Evolutionary conservation across 169 alveolate genomes (phyloP), one percentile per base, ranked within the genome.

Genomic region (Babesia divergens): DNA sequence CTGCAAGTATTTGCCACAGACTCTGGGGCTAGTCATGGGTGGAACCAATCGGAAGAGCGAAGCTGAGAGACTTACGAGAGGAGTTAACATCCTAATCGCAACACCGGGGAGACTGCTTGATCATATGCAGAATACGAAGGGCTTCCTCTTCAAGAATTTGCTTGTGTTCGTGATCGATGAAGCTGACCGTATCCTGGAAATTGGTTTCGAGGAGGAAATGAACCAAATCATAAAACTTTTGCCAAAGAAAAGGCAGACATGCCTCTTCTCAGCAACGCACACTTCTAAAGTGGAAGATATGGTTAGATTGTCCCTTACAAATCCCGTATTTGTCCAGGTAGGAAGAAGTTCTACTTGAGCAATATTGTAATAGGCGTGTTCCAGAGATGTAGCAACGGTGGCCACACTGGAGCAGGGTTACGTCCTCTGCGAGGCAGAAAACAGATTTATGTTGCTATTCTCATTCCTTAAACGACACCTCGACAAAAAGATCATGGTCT

Each of bases 201-300:
- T 96, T 46, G 99, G 99, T n/a, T 98, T 97, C 84, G 99, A 98
- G 86, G 99, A 96, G 82, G 99, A 98, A 89, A 91, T 98, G 97
- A 97, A 96, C 76, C 93, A 95, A 89, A 98, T 98, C 47, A 86
- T 97, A 44, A 94, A 94, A 83, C 74, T 96, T 46, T 72, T 98
- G 43, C 99, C 99, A 8, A 89, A 93, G 79, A 97, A 97, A 66
- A 87, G 99, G 54, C 98, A 97, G 74, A 97, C 99, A 24, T 86
- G 97, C 37, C 90, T 98, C 28, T 98, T 97, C 91, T 97, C 99
- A 3, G 99, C 99, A 2, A 98, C 99, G 0, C 96, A 96, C 81
- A 96, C 99, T 32, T 94, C 98, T 49, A 97, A 97, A 81, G 94
- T 94, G 18, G 98, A 95, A 26, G 99, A 96, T 77, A 72, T 97